Evolutionary conservation across 306 rosid genomes (phyloP), one percentile per base, ranked within the genome.

Genomic region (Cucumis cinereus): DNA sequence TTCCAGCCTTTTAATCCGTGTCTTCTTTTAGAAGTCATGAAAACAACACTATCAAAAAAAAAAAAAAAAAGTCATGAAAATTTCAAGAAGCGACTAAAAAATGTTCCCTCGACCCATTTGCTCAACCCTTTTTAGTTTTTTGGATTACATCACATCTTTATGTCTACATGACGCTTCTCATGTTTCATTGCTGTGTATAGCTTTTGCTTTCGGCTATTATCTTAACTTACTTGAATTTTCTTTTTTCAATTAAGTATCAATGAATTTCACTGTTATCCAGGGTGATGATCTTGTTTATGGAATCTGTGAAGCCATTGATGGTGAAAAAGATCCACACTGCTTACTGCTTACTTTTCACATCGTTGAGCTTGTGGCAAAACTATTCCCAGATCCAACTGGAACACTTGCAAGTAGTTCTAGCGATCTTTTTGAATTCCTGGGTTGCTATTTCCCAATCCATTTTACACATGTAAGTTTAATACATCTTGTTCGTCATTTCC

Each of bases 321-420:
- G 87, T 75, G 99, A 94, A 81, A 94, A 84, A 84, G 98, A 94
- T 89, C 99, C 96, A 61, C 92, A 86, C 70, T 94, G 99, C 85
- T 83, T 94, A 81, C 68, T 89, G 88, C 78, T 85, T 28, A 84
- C 90, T 73, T 92, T 90, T 82, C 95, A 81, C 79, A 82, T 84
- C 43, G 88, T 91, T 72, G 91, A 86, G 81, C 77, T 76, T 79
- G 54, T 91, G 85, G 90, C 85, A 78, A 84, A 17, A 81, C 67
- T 88, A 80, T 87, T 84, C 84, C 98, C 93, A 23, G 90, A 91
- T 76, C 85, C 94, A 79, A 79, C 90, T 75, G 97, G 90, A 74
- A 86, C 84, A 70, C 90, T 89, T 83, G 87, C 86, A 74, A 91
- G 75, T 81, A 87, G 61, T 82, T 86, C 84, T 28, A 85, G 78